Evolutionary conservation across 73 alveolate genomes (phyloP).

Genomic region (Paramecium sonneborni): DNA sequence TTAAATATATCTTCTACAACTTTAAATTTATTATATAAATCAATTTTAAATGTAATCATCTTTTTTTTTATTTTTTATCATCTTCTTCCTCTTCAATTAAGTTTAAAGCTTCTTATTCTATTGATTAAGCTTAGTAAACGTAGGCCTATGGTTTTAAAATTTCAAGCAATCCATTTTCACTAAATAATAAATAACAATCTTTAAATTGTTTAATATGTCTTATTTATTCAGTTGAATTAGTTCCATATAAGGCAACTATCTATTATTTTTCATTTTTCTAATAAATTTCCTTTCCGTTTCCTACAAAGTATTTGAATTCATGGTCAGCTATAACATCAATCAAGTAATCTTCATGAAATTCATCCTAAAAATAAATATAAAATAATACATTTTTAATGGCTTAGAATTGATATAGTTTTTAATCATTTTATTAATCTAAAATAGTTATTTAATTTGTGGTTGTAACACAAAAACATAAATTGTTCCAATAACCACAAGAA

Average conservation of each 20-base stretch:
- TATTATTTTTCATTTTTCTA: slow-evolving; percentile 20
- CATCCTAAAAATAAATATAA: background rate
- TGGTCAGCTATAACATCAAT: background rate
- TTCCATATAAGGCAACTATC: background rate
- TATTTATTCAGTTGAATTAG: background rate
- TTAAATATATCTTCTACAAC: too few species aligned
- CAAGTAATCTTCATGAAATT: background rate
- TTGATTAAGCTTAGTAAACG: background rate
- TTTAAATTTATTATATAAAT: too few species aligned
- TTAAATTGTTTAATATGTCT: background rate
- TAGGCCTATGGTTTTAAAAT: background rate
- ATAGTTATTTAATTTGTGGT: slow-evolving; percentile 23
- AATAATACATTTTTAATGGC: background rate
- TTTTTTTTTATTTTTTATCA: background rate
- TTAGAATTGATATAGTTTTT: background rate
- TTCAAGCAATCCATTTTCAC: slow-evolving; percentile 43
- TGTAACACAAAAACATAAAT: slow-evolving; percentile 37
- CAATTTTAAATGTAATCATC: background rate
- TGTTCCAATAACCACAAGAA: slow-evolving; percentile 58
- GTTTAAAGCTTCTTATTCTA: background rate
- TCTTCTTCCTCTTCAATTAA: background rate
- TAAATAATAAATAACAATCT: background rate
- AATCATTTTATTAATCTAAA: background rate
- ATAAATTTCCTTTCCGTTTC: background rate
- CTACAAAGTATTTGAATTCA: slow-evolving; percentile 3